Conservation (phyloP, 2,329 filamentous ascomycete genomes). For the Xylariaceae sp. region DNA sequence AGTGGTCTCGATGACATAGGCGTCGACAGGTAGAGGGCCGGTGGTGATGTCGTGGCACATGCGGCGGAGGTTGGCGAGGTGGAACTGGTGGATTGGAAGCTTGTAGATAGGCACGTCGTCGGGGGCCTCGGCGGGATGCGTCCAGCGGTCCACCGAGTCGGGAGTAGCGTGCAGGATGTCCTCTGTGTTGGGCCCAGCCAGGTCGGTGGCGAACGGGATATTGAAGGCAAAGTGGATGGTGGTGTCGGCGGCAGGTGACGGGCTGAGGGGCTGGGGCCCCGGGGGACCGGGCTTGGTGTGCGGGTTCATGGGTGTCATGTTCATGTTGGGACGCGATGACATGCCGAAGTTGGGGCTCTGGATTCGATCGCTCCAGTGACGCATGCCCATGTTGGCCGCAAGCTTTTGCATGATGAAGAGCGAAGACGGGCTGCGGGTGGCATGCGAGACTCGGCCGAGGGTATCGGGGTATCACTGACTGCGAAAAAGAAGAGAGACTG, state of each 20-base stretch:
- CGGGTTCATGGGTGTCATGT: conserved; percentile 53
- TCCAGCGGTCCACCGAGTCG: conserved; percentile 87
- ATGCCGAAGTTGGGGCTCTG: conserved; percentile 62
- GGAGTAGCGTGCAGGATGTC: conserved; percentile 91
- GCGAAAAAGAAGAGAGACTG: conserved; percentile 16
- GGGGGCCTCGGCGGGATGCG: conserved; percentile 80
- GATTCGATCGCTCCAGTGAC: conserved; percentile 68
- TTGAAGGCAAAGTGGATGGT: conserved; percentile 95
- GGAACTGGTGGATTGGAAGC: conserved; percentile 85
- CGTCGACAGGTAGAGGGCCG: conserved; percentile 68
- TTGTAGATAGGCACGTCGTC: conserved; percentile 83
- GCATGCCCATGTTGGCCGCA: conserved; percentile 65
- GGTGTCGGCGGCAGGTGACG: conserved; percentile 68
- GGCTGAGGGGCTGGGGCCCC: conserved; percentile 54
- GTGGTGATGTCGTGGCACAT: conserved; percentile 80
- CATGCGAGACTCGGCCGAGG: no score
- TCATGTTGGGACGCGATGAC: conserved; percentile 51
- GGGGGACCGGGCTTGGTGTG: conserved; percentile 54
- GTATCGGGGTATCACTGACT: conserved; percentile 23
- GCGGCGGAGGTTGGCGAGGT: conserved; percentile 73
- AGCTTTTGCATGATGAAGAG: conserved; percentile 63
- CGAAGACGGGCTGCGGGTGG: background rate
- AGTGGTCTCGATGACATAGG: conserved; percentile 76
- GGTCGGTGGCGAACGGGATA: conserved; percentile 88
- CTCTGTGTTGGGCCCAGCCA: conserved; percentile 87